A percentile compares a stretch with the other conserved stretches of the same genome.
These are phyloP conservation scores for Beta vulgaris DNA, from an alignment of 148 eudicot species.

Conservation along the genomic window DNA sequence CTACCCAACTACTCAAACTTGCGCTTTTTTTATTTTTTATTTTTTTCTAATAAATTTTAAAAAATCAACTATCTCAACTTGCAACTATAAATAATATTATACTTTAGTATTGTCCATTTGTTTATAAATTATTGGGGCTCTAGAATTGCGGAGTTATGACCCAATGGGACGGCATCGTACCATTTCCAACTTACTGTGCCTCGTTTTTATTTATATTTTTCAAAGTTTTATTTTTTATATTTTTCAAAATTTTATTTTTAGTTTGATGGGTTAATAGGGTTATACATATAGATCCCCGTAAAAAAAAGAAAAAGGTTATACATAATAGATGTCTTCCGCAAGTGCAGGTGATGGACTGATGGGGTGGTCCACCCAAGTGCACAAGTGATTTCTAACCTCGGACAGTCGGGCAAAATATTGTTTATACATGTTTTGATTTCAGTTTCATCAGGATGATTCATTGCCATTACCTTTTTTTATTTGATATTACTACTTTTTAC, in stretches of 20 bases:
- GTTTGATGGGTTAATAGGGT: not conserved
- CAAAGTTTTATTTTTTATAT: too few relatives aligned
- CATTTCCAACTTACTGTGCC: not conserved
- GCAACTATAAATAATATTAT: not conserved
- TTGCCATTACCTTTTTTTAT: too few relatives aligned
- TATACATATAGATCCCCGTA: too few relatives aligned
- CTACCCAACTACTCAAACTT: slow-evolving; percentile 23
- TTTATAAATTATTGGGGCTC: not conserved
- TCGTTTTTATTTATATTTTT: too few relatives aligned
- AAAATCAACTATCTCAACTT: not conserved
- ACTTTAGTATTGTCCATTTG: not conserved
- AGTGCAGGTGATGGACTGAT: not conserved
- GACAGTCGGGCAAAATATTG: not conserved
- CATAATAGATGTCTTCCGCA: not conserved
- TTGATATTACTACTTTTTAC: too few relatives aligned
- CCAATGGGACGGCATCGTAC: not conserved
- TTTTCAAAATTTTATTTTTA: not conserved
- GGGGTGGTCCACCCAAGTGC: not conserved
- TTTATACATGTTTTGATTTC: too few relatives aligned
- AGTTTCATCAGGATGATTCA: too few relatives aligned
- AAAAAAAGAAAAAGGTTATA: too few relatives aligned
- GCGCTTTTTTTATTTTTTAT: not conserved
- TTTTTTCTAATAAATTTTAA: too few relatives aligned
- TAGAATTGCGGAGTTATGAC: not conserved
- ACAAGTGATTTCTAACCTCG: slow-evolving; percentile 11